Conservation (phyloP, 2,329 filamentous ascomycete genomes). For the Triangularia setosa region DNA sequence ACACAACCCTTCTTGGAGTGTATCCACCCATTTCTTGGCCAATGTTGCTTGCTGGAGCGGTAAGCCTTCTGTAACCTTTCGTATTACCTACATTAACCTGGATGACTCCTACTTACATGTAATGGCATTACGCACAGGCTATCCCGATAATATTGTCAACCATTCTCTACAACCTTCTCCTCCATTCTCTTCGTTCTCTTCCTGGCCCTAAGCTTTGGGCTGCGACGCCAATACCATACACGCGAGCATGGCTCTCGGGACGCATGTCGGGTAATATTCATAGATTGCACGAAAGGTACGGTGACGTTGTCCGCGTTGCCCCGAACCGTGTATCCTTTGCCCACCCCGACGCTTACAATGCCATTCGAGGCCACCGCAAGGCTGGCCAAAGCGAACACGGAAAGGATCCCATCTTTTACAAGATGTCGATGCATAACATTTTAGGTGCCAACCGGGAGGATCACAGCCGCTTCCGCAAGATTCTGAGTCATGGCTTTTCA, state of each 20-base stretch:
- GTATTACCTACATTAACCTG: not conserved
- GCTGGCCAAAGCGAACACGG: slow-evolving; percentile 16
- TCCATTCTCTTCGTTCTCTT: slow-evolving; percentile 16
- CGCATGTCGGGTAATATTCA: not conserved
- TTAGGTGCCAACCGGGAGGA: slow-evolving; percentile 28
- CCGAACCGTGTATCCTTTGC: slow-evolving; percentile 19
- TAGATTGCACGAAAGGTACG: slow-evolving; percentile 17
- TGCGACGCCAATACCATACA: slow-evolving; percentile 15
- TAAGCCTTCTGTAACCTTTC: not conserved
- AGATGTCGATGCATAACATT: slow-evolving; percentile 17
- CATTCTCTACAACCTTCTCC: slow-evolving; percentile 17
- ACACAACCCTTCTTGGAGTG: not conserved
- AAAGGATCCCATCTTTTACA: slow-evolving; percentile 15
- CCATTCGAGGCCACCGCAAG: slow-evolving; percentile 22
- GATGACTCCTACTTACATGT: not conserved
- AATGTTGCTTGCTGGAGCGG: not conserved
- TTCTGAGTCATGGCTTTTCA: slow-evolving; percentile 35
- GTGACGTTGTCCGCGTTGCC: slow-evolving; percentile 19
- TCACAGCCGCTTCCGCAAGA: slow-evolving; percentile 30
- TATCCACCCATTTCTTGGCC: not conserved
- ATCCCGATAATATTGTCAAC: not conserved
- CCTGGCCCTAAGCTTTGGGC: slow-evolving; percentile 20
- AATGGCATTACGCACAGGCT: not conserved
- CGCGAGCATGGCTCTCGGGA: slow-evolving; percentile 2
- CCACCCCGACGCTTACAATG: slow-evolving; percentile 16